Percentiles rank a stretch among this genome's conserved stretches.
These are phyloP conservation scores for Acanthamoeba lenticulata DNA, from an alignment of 208 protist species.

Conservation along the genomic window DNA sequence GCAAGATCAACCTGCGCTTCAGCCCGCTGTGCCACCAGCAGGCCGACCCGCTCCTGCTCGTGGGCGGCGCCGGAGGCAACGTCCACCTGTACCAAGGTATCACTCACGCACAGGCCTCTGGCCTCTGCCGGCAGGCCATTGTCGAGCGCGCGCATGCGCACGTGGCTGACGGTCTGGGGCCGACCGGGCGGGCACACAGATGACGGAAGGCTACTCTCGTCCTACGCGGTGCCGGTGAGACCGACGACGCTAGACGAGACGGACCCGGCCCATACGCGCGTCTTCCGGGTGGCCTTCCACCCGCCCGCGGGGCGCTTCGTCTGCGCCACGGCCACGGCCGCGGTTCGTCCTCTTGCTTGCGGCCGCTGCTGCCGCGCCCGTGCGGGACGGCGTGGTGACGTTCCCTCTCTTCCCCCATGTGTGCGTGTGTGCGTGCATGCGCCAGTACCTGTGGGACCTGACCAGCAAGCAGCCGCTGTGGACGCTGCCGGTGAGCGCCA, in stretches of 20 bases:
- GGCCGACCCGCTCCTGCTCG: neutral
- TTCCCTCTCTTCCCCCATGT: too few relatives aligned
- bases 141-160: neutral
- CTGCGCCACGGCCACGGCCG: neutral
- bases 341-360: neutral
- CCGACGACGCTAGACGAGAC: too few relatives aligned
- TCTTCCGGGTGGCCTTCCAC: neutral
- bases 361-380: neutral
- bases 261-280: neutral
- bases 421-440: too few relatives aligned
- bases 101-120: neutral
- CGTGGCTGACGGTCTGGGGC: neutral
- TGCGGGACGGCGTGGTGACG: too few relatives aligned
- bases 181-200: neutral
- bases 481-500: neutral
- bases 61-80: neutral
- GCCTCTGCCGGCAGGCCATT: too few relatives aligned
- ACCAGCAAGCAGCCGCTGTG: neutral
- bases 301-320: neutral
- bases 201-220: neutral
- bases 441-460: neutral
- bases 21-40: neutral
- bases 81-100: neutral
- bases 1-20: neutral
- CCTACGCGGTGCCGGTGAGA: too few relatives aligned